Percentiles rank a stretch among this genome's conserved stretches.
phyloP scores from a whole-genome alignment of 331 rosid species.

The Acacia concinna region DNA sequence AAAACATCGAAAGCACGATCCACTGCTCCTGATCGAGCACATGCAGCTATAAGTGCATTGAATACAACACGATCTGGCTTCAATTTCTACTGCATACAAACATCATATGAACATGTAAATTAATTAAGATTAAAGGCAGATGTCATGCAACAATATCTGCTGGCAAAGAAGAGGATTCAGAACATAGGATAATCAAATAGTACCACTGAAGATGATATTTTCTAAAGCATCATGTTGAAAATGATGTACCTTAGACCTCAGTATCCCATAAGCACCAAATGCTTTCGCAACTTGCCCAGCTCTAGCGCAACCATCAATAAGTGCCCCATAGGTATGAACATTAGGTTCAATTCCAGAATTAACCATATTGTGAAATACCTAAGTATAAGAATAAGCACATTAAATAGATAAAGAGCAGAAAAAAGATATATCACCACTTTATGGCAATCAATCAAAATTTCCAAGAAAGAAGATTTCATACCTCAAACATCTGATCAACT shows the following conservation, averaged over 20 bases:
- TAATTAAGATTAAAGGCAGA: conserved; percentile 23
- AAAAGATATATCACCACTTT: conserved; percentile 13
- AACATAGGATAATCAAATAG: conserved; percentile 7
- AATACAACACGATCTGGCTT: conserved; percentile 99
- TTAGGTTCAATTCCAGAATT: conserved; percentile 88
- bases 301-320: conserved; percentile 96
- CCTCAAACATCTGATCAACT: conserved; percentile 95
- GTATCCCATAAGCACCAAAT: conserved; percentile 95
- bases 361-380: conserved; percentile 95
- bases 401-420: conserved; percentile 25
- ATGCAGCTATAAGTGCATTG: conserved; percentile 98
- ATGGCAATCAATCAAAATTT: conserved; percentile 22
- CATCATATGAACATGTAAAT: conserved; percentile 60
- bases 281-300: conserved; percentile 98
- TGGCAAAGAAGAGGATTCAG: conserved; percentile 5
- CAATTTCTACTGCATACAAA: conserved; percentile 97
- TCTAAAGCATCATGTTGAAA: conserved; percentile 23
- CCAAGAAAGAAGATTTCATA: conserved; percentile 46
- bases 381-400: conserved; percentile 19
- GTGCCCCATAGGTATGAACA: conserved; percentile 91
- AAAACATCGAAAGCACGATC: conserved; percentile 97
- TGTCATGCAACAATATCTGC: conserved; percentile 14
- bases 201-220: conserved; percentile 11
- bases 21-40: conserved; percentile 95
- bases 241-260: conserved; percentile 92